Base-by-base conservation (phyloP, 805 yeast genomes). In the Tetrapisispora namnaoensis region DNA sequence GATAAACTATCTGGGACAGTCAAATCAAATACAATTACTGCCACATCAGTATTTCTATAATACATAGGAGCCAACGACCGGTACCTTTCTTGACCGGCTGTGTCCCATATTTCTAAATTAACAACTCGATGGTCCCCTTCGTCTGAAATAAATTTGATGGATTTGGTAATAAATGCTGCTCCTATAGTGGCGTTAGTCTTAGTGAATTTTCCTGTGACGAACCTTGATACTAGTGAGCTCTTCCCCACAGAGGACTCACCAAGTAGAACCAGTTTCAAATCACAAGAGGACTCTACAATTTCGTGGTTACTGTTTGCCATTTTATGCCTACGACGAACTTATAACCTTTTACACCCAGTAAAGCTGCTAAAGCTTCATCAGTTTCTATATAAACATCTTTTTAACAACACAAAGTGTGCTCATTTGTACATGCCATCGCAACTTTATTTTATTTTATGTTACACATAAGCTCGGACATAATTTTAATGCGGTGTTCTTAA, bases 21-120 rank as follows among this genome's bases (percentile, higher is more conserved):
- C 48, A 85, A 78, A 62, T 85, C 95, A 60, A 79, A 85, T 2
- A 84, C 91, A 17, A 86, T 83, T 38, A 85, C 66, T 0, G 95
- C 93, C 35, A 87, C 84, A 63, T 85, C 83, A 27, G 90, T 85
- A 59, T 83, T 83, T 55, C 95, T 66, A 63, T 85, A 85, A 66
- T 85, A 85, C 89, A 85, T 85, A 30, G 91, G 89, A 4, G 91
- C 86, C 54, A 85, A 69, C 0, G 87, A 79, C 53, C 83, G 75
- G 59, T 84, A 85, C 49, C 95, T 68, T 58, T 85, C 93, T 63
- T 85, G 93, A 7, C 95, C 93, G 0, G 91, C 90, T 2, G 91
- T 84, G 61, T 85, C 95, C 95, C 93, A 85, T 46, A 85, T 83
- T 60, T 85, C 93, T 55, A 83, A 77, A 62, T 83, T 83, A 40